These are phyloP conservation scores for Penicillium psychrofluorescens DNA, from an alignment of 495 filamentous ascomycete genomes.

Conservation along the genomic window DNA sequence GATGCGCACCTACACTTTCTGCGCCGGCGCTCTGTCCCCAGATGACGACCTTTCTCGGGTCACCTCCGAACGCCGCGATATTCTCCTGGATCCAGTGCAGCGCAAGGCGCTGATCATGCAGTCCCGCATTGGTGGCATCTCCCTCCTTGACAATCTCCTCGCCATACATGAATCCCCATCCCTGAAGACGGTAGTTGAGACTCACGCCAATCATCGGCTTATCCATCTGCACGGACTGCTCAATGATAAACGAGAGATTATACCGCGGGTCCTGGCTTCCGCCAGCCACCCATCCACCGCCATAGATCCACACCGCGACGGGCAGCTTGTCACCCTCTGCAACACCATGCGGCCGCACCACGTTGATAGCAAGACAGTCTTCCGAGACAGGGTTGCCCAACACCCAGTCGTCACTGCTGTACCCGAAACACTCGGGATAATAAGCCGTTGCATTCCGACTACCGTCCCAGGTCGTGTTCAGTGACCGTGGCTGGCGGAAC, in stretches of 20 bases:
- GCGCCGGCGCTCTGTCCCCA: too few relatives aligned
- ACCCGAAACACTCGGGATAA: conserved; percentile 30
- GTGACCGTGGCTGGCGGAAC: conserved; percentile 7
- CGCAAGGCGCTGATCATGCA: too few relatives aligned
- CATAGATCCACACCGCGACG: conserved; percentile 41
- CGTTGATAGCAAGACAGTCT: conserved; percentile 42
- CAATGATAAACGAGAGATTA: conserved; percentile 19
- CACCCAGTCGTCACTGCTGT: conserved; percentile 16
- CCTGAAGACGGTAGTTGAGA: conserved; percentile 51
- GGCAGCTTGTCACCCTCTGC: conserved; percentile 23
- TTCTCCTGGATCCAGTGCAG: too few relatives aligned
- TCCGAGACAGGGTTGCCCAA: conserved; percentile 19
- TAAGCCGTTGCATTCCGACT: conserved; percentile 27
- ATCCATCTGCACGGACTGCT: conserved; percentile 29
- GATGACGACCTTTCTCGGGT: too few relatives aligned
- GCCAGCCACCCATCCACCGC: conserved; percentile 36
- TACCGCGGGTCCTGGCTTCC: conserved; percentile 35
- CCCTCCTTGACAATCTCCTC: too few relatives aligned
- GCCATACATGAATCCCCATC: conserved; percentile 38
- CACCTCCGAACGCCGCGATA: too few relatives aligned
- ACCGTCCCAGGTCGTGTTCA: conserved; percentile 11
- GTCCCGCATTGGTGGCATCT: too few relatives aligned
- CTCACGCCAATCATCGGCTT: conserved; percentile 45
- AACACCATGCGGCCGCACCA: conserved; percentile 36
- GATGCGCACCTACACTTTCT: too few relatives aligned